Evolutionary conservation across 169 alveolate species (phyloP), one percentile per base, ranked within the genome.

Genomic region (Plasmodium malariae): DNA sequence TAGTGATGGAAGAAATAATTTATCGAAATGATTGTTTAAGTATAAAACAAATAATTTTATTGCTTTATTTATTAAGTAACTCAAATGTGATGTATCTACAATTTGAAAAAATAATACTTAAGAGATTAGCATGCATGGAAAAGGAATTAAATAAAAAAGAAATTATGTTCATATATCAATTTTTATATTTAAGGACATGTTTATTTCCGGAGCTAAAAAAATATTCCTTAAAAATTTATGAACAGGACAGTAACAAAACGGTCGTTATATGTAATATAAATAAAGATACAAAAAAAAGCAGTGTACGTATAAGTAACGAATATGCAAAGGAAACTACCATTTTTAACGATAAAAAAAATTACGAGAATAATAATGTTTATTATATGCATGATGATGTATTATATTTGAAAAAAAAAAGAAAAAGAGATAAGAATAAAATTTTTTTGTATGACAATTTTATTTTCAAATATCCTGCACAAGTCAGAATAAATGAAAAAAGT

Each of bases 141-240:
- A 65, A 65, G 43, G 37, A 83, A 19, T 45, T 36, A 43, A 40
- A 59, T n/a, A 32, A 67, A 40, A 68, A 70, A 6, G 85, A 83
- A 83, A 57, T 48, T 19, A 83, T 83, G 71, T 83, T 83, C 19
- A 24, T 83, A 19, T 83, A 83, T 36, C 91, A 83, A 45, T 49
- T 67, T 60, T 43, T 83, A 4, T 83, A 32, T 60, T n/a, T 83
- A 55, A 83, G 91, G 72, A 83, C 85, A 28, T 83, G 91, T 19
- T 59, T 83, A 45, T 83, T 83, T 51, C 24, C 30, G 26, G 91
- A 67, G 6, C 24, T 83, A 67, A 83, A 70, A 70, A 65, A 45
- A 19, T 24, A 51, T 34, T 30, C 60, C 19, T 4, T 30, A 14
- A 51, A 83, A 67, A 24, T 67, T 36, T 37, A 19, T 67, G 71